A percentile compares a stretch with the other conserved stretches of the same genome.
These are phyloP conservation scores for Sporothrix variecibatus DNA, from an alignment of 2,329 filamentous ascomycete genomes.

Conservation along the genomic window DNA sequence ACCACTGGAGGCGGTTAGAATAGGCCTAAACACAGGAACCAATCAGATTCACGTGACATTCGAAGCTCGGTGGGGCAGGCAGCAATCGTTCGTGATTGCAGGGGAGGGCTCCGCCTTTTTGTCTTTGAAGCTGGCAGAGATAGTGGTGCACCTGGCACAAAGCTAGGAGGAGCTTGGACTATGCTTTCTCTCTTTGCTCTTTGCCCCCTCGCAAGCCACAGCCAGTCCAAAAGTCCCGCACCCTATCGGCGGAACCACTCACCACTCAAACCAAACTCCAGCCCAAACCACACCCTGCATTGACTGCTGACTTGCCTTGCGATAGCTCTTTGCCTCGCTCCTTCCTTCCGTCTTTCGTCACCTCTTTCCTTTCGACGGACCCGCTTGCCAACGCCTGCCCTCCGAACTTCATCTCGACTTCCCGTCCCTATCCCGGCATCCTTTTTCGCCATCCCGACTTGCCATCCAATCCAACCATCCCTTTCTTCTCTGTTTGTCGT, in stretches of 20 bases:
- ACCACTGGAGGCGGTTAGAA: constrained; percentile 12
- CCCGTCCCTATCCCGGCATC: neutral
- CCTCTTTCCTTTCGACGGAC: constrained; percentile 8
- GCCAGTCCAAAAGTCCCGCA: constrained; percentile 25
- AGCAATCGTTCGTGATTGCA: neutral
- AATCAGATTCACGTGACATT: constrained; percentile 15
- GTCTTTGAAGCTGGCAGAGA: neutral
- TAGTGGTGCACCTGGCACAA: neutral
- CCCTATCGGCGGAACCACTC: constrained; percentile 13
- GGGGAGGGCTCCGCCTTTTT: neutral
- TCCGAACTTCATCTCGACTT: neutral
- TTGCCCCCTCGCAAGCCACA: constrained; percentile 22
- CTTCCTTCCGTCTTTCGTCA: constrained; percentile 5
- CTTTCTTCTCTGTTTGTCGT: neutral
- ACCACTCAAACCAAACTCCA: neutral
- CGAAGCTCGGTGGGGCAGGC: neutral
- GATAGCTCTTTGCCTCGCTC: constrained; percentile 6
- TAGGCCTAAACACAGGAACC: neutral
- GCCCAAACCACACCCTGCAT: constrained; percentile 8
- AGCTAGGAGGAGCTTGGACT: constrained; percentile 19
- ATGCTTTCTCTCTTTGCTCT: neutral
- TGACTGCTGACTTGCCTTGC: neutral
- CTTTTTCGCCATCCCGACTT: neutral
- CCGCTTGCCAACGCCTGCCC: neutral
- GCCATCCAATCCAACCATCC: neutral